Base-by-base conservation (phyloP, 345 rosid genomes). In the Citrus glauca region DNA sequence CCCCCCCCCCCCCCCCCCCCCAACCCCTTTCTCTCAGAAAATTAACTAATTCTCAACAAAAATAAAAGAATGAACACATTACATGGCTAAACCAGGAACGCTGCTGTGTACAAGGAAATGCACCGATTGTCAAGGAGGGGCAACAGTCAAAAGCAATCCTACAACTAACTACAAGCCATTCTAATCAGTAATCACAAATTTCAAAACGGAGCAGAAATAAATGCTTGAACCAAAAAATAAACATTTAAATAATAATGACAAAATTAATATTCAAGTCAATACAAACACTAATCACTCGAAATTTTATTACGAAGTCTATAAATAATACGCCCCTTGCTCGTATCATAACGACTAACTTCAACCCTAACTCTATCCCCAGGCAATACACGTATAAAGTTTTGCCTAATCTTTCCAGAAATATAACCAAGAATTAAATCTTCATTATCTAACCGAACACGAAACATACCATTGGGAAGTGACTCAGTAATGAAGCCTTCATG, bases 301-400 rank as follows among this genome's bases (percentile, higher is more conserved):
- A 78, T 88, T 81, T 77, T 85, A 77, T 82, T 89, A 28, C 91
- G 85, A 40, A 85, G 78, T 77, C 94, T 84, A 75, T 66, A 95
- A 77, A 90, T 66, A 71, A 95, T 95, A 55, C 98, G 95, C 4
- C 97, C 99, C 70, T 92, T 88, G 4, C 93, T 85, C 1, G 91
- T 83, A 86, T 93, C 98, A 78, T 93, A 95, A 16, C 93, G 90
- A 85, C 97, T 92, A 63, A 95, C 85, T 81, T 95, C 99, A 13
- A 93, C 92, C 78, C 78, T 89, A 4, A 95, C 99, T 80, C 91
- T 92, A 72, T 93, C 99, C 1, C 98, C 98, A 1, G 99, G 99
- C 72, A 95, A 81, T 30, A 95, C 92, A 32, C 97, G 82, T 2
- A 93, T 89, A 77, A 88, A 91, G n/a, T 92, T 95, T 87, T 92